Conservation (phyloP, 129 eudicot species). For the Flaveria bidentis region DNA sequence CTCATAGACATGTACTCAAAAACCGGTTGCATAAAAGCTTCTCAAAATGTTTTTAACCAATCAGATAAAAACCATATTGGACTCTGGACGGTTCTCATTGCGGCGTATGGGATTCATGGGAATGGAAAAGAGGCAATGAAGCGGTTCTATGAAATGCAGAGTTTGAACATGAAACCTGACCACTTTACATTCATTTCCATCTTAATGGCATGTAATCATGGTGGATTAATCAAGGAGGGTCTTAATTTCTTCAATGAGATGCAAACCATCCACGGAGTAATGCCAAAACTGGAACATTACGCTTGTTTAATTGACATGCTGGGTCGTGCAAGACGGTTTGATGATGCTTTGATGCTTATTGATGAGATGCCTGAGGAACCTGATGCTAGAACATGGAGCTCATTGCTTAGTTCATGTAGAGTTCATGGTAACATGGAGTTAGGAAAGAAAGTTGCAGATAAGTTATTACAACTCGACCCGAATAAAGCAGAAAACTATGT, state of each 20-base stretch:
- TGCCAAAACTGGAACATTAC: conserved; percentile 64
- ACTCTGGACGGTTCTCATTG: conserved; percentile 56
- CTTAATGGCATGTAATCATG: conserved; percentile 61
- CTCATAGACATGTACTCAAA: conserved; percentile 71
- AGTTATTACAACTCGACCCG: conserved; percentile 51
- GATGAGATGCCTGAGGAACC: conserved; percentile 50
- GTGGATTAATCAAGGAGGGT: conserved; percentile 58
- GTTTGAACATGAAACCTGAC: conserved; percentile 49
- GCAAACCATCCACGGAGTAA: conserved; percentile 42
- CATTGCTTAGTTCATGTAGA: conserved; percentile 63
- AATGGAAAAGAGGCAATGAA: conserved; percentile 40
- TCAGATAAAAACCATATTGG: conserved; percentile 39
- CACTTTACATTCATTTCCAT: conserved; percentile 50
- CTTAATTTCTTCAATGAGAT: conserved; percentile 43
- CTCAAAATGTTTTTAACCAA: conserved; percentile 44
- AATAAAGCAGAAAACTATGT: conserved; percentile 56
- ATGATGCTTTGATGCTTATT: conserved; percentile 50
- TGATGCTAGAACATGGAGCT: conserved; percentile 58
- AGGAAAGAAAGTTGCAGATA: conserved; percentile 43
- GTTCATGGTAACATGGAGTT: conserved; percentile 46
- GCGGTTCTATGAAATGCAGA: conserved; percentile 47
- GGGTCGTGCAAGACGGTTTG: conserved; percentile 54
- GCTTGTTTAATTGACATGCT: conserved; percentile 68
- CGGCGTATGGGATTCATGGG: conserved; percentile 67
- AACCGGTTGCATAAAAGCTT: conserved; percentile 50